Evolutionary conservation across 352 stramenopile genomes (phyloP), one percentile per base, ranked within the genome.

Genomic region (Globisporangium abappressorium): DNA sequence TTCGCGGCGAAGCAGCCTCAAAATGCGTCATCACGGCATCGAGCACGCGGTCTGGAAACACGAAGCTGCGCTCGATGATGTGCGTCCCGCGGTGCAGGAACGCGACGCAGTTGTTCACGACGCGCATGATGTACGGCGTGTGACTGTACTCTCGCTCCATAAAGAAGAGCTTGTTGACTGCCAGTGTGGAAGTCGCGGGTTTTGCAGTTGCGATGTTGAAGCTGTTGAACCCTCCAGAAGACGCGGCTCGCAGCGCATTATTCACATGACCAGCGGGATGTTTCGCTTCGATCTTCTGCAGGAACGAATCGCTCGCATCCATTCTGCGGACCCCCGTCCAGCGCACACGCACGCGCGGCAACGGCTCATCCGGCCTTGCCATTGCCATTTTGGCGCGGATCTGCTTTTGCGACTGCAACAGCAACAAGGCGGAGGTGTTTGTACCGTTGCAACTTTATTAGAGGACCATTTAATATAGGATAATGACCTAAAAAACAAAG

Each of bases 61-160:
- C 73, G 41, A 92, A 88, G 26, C 75, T 74, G 22, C 82, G 80
- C 65, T 91, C 85, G 20, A 89, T 77, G 49, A 92, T 66, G 60
- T 87, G 68, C 15, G 80, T 78, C 20, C 68, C 76, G 56, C 76
- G 77, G 66, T 89, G 76, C 3, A 89, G 51, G 58, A 91, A 86
- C 46, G 70, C 73, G n/a, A 93, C 85, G 41, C 68, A 74, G 62
- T 84, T 68, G 53, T 77, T 77, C 26, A 36, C 66, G 46, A 85
- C 69, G 26, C 76, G 79, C 34, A 87, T 70, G n/a, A 84, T 41
- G 22, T 70, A 85, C 34, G 77, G 75, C 5, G 68, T 79, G 11
- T 57, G 55, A 14, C 64, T 46, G 34, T 73, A 74, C 53, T 77
- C 69, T 5, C 65, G 59, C 54, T 82, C 78, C 24, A 55, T 68